Base-by-base conservation (phyloP, 345 rosid genomes). In the Linum tenue region DNA sequence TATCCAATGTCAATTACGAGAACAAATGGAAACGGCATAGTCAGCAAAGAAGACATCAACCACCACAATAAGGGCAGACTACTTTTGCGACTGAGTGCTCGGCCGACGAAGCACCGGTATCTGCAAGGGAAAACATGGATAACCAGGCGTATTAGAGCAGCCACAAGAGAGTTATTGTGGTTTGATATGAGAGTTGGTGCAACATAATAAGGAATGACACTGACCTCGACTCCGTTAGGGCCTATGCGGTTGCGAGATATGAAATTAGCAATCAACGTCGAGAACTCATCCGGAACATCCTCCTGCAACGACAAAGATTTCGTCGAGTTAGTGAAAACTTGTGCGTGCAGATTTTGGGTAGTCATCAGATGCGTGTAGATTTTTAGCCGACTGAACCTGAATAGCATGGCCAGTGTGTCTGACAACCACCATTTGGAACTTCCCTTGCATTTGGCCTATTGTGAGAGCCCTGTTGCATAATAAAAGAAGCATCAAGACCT, bases 371-470 rank as follows among this genome's bases (percentile, higher is more conserved):
- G 63, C 16, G 16, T 39, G 35, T 68, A 48, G 7, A 64, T n/a
- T 38, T 15, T n/a, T 35, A 43, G 51, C 15, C 37, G 65, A 55
- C 31, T 3, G 39, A 43, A 92, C 98, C 97, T 92, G 98, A 69
- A 92, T 92, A 59, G 97, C 97, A 84, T 92, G 98, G 55, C 97
- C 97, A 0, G 98, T 86, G 78, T 92, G 91, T 73, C 92, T 88
- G 42, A 92, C 89, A 39, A 90, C 92, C 31, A 90, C 87, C 97
- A 92, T 88, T 77, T 92, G 98, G 75, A 92, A 92, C 76, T 92
- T 90, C 69, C 98, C 98, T 90, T 90, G 97, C 98, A 92, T 92
- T 80, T 92, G 97, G 59, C 96, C 97, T 65, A 92, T 92, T 69
- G 98, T 90, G 60, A 90, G 97, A 41, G 87, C 62, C 77, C 98